A percentile compares a stretch with the other conserved stretches of the same genome.
Conservation (phyloP, 2,329 filamentous ascomycete species). For the Calonectria henricotiae region DNA sequence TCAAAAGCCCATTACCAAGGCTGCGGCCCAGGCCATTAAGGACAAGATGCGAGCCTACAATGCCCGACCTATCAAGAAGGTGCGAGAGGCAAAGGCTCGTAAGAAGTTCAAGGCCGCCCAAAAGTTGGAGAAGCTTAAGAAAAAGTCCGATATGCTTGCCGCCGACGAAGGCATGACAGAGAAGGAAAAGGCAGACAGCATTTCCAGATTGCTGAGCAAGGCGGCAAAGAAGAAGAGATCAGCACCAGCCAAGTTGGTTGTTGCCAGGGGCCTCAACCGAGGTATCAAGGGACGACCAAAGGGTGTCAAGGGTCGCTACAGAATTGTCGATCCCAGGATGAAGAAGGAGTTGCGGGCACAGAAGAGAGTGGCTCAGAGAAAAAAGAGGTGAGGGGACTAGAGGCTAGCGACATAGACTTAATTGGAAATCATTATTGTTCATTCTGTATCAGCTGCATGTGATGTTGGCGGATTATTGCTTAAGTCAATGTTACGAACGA, state of each 20-base stretch:
- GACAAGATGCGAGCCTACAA: conserved; percentile 95
- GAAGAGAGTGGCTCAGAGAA: conserved; percentile 84
- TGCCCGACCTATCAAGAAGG: conserved; percentile 98
- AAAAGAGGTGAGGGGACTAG: conserved; percentile 63
- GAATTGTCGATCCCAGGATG: conserved; percentile 95
- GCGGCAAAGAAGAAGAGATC: conserved; percentile 90
- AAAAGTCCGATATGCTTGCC: conserved; percentile 93
- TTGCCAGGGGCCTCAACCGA: conserved; percentile 87
- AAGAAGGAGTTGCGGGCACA: conserved; percentile 96
- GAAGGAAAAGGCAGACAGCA: conserved; percentile 93
- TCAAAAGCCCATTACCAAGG: conserved; percentile 92
- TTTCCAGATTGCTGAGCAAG: conserved; percentile 85
- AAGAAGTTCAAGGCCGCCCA: conserved; percentile 98
- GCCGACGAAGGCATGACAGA: conserved; percentile 95
- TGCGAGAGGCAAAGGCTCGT: conserved; percentile 93
- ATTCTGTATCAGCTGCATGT: conserved; percentile 35
- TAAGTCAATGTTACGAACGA: conserved; percentile 64
- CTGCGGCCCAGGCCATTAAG: conserved; percentile 91
- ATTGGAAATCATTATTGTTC: conserved; percentile 35
- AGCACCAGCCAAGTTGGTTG: conserved; percentile 88
- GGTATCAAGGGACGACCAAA: conserved; percentile 89
- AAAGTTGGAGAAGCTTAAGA: conserved; percentile 92
- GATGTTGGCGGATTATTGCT: conserved; percentile 35
- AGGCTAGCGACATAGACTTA: conserved; percentile 37
- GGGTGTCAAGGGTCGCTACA: conserved; percentile 96